A percentile compares a stretch with the other conserved stretches of the same genome.
These are phyloP conservation scores for Caloboletus inedulis DNA, from an alignment of 1,284 basidiomycete genomes.

Conservation along the genomic window DNA sequence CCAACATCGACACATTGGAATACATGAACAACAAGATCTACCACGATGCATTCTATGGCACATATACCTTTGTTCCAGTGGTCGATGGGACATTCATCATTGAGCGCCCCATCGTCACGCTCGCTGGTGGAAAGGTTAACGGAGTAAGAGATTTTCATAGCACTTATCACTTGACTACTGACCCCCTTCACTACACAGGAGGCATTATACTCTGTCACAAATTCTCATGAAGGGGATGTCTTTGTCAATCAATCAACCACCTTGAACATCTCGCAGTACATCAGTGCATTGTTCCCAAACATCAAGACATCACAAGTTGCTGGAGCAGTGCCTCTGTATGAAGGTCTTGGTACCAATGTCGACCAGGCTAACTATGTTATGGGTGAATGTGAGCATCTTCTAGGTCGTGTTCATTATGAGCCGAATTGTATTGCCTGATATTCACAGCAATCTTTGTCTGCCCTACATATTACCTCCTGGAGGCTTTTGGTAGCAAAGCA, in stretches of 20 bases:
- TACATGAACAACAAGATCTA: constrained; percentile 1
- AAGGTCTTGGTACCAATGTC: constrained; percentile 4
- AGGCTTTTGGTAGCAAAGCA: constrained; percentile 5
- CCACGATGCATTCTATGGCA: constrained; percentile 1
- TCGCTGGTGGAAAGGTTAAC: constrained; percentile 38
- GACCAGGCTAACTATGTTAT: constrained; percentile 34
- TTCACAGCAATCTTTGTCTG: constrained; percentile 9
- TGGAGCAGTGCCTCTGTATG: constrained; percentile 8
- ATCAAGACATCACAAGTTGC: constrained; percentile 6
- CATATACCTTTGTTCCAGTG: constrained; percentile 31
- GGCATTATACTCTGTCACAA: constrained; percentile 36
- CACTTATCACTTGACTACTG: constrained; percentile 8
- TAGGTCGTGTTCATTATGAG: neutral
- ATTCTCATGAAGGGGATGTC: constrained; percentile 37
- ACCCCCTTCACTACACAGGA: neutral
- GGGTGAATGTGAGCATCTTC: constrained; percentile 37
- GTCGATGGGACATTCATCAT: constrained; percentile 45
- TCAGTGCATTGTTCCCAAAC: constrained; percentile 14
- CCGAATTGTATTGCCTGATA: neutral
- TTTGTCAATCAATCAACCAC: constrained; percentile 33
- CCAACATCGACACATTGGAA: neutral
- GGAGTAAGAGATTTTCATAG: constrained; percentile 30
- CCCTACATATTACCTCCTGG: constrained; percentile 5
- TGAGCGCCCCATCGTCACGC: constrained; percentile 37
- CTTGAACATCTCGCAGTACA: constrained; percentile 9